phyloP scores from a whole-genome alignment of 2,329 filamentous ascomycete species.

The Beauveria rudraprayagi region DNA sequence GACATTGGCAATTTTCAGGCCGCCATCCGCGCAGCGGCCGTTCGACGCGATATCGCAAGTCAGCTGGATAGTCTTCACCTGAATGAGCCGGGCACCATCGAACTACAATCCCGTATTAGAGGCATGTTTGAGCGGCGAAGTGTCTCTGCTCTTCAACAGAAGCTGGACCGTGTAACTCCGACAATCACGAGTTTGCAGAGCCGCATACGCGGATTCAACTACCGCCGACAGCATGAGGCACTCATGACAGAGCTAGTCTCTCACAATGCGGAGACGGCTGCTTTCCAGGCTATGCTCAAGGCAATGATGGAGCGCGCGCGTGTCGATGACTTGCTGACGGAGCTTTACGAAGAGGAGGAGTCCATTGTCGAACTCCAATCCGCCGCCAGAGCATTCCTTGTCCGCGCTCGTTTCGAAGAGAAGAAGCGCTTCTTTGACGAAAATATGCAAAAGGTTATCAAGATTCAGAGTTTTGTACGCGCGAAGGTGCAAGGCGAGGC shows the following conservation, averaged over 20 bases:
- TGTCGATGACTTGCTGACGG: slow-evolving; percentile 64
- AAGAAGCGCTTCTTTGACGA: slow-evolving; percentile 85
- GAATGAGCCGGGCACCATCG: slow-evolving; percentile 37
- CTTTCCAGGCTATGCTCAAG: slow-evolving; percentile 67
- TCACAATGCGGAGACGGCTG: slow-evolving; percentile 56
- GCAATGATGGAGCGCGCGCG: slow-evolving; percentile 71
- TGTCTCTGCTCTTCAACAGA: slow-evolving; percentile 40
- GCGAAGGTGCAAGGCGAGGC: slow-evolving; percentile 94
- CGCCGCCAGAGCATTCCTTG: slow-evolving; percentile 61
- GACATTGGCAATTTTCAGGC: slow-evolving; percentile 42
- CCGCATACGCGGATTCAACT: slow-evolving; percentile 55
- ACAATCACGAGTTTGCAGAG: slow-evolving; percentile 59
- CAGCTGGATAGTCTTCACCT: slow-evolving; percentile 40
- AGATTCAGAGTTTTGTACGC: slow-evolving; percentile 93
- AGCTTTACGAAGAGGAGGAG: slow-evolving; percentile 80
- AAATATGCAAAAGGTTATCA: slow-evolving; percentile 98
- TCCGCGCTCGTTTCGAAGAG: slow-evolving; percentile 69
- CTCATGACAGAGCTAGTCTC: slow-evolving; percentile 64
- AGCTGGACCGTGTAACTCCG: slow-evolving; percentile 49
- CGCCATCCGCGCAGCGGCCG: slow-evolving; percentile 45
- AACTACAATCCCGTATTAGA: slow-evolving; percentile 51
- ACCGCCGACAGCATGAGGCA: slow-evolving; percentile 50
- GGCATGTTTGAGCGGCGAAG: slow-evolving; percentile 52
- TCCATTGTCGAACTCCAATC: slow-evolving; percentile 67
- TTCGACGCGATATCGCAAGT: slow-evolving; percentile 41